These are phyloP conservation scores for Fusarium sp. DNA, from an alignment of 2,329 filamentous ascomycete genomes.

Conservation along the genomic window DNA sequence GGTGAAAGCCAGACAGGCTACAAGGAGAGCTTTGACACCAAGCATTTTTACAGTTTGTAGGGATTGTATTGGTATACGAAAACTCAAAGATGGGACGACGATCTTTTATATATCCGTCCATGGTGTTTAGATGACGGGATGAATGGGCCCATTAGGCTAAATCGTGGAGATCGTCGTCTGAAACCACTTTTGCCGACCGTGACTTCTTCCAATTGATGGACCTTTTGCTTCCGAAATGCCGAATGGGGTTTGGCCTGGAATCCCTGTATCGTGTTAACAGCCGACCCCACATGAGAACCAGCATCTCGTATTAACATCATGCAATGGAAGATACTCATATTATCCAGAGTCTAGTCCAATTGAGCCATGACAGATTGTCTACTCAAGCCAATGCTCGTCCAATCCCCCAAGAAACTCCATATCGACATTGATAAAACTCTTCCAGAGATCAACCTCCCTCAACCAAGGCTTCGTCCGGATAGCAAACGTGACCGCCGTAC, in stretches of 20 bases:
- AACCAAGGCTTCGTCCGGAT: slow-evolving; percentile 49
- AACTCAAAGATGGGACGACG: neutral
- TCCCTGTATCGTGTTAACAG: neutral
- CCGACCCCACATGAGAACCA: neutral
- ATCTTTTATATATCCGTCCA: neutral
- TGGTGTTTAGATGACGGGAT: neutral
- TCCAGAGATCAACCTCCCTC: slow-evolving; percentile 46
- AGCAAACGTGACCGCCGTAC: slow-evolving; percentile 44
- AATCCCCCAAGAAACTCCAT: slow-evolving; percentile 37
- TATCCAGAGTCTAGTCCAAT: neutral
- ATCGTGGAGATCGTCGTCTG: slow-evolving; percentile 10
- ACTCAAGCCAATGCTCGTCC: slow-evolving; percentile 42
- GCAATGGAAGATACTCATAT: neutral
- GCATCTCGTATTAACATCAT: neutral
- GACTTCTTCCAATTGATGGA: slow-evolving; percentile 20
- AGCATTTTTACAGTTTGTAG: neutral
- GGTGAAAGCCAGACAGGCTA: slow-evolving; percentile 10
- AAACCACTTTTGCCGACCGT: slow-evolving; percentile 14
- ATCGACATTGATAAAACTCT: slow-evolving; percentile 48
- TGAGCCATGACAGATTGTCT: neutral
- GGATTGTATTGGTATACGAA: no score
- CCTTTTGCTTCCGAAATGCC: slow-evolving; percentile 10
- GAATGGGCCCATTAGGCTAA: slow-evolving; percentile 22
- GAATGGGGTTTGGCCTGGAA: neutral
- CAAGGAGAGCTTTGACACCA: slow-evolving; percentile 6